These are phyloP conservation scores for Penicillium bovifimosum DNA, from an alignment of 495 filamentous ascomycete genomes.

Conservation along the genomic window DNA sequence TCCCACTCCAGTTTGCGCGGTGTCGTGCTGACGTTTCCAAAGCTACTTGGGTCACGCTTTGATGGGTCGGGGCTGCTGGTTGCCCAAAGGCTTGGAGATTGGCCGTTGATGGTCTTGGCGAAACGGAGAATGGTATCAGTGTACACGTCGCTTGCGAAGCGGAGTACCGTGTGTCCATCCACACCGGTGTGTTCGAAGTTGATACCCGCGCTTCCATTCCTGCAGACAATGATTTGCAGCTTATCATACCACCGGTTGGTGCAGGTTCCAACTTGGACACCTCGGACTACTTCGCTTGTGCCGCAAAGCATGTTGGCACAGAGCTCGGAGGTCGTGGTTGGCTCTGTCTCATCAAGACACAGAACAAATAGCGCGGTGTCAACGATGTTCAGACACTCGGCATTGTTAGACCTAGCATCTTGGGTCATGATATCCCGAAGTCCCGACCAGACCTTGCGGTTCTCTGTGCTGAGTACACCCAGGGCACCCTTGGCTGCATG, in stretches of 20 bases:
- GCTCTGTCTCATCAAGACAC: constrained; percentile 89
- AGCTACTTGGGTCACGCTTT: constrained; percentile 88
- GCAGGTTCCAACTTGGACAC: constrained; percentile 94
- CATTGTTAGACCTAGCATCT: constrained; percentile 85
- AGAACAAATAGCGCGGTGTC: constrained; percentile 91
- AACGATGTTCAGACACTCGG: constrained; percentile 88
- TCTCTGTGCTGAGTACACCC: constrained; percentile 93
- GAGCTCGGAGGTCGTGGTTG: constrained; percentile 67
- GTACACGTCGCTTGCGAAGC: constrained; percentile 93
- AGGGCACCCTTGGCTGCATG: constrained; percentile 91
- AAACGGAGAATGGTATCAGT: constrained; percentile 98
- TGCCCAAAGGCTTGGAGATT: constrained; percentile 87
- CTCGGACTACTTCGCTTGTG: constrained; percentile 82
- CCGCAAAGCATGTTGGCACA: constrained; percentile 99
- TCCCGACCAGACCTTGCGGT: constrained; percentile 91
- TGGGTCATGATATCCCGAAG: constrained; percentile 83
- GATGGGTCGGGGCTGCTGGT: constrained; percentile 86
- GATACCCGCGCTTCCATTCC: constrained; percentile 96
- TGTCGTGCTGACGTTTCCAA: constrained; percentile 90
- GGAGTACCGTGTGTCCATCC: constrained; percentile 93
- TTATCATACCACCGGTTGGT: constrained; percentile 99
- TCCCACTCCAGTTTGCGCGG: constrained; percentile 98
- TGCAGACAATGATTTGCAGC: constrained; percentile 97
- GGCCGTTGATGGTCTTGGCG: constrained; percentile 91
- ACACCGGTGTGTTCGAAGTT: constrained; percentile 99